Base-by-base conservation (phyloP, 352 stramenopile genomes). In the Phytophthora kernoviae region DNA sequence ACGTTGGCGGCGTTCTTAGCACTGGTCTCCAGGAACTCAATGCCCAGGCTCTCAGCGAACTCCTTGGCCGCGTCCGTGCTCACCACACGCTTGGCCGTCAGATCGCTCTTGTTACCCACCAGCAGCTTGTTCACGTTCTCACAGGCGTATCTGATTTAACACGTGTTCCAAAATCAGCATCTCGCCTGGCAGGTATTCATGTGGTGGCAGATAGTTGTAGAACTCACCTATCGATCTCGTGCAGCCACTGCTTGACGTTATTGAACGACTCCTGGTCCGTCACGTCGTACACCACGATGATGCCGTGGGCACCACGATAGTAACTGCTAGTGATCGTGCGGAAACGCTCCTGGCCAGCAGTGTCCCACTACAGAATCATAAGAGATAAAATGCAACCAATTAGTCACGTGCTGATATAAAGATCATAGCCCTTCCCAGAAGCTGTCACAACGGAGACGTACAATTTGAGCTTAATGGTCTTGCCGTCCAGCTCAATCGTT, bases 401-500 rank as follows among this genome's bases (percentile, higher is more conserved):
- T 61, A 70, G 65, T 40, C 22, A 22, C 27, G 34, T 48, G 10
- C 15, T 21, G 22, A 8, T 22, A 41, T 40, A 18, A 27, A 2
- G 14, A 36, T 39, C 24, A 8, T 22, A 17, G 24, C n/a, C n/a
- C n/a, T n/a, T n/a, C n/a, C n/a, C 20, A n/a, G 6, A 3, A 30
- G 6, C 6, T 30, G 22, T 50, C 30, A 18, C 22, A 11, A 18
- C 12, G 1, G 10, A 15, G 10, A 63, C 81, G 51, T 88, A 97
- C 88, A 87, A 99, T 99, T 87, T 99, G 97, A 99, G 88, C 86
- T 99, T 99, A 83, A 99, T 98, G 49, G 94, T 99, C 85, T 99
- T 99, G 62, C 93, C 96, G 72, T 99, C 98, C 47, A 99, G 76
- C 68, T 99, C 95, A 64, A 99, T 99, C 42, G 97, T 99, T 70